phyloP scores from a whole-genome alignment of 257 asterid species.

The Ehretia macrophylla region DNA sequence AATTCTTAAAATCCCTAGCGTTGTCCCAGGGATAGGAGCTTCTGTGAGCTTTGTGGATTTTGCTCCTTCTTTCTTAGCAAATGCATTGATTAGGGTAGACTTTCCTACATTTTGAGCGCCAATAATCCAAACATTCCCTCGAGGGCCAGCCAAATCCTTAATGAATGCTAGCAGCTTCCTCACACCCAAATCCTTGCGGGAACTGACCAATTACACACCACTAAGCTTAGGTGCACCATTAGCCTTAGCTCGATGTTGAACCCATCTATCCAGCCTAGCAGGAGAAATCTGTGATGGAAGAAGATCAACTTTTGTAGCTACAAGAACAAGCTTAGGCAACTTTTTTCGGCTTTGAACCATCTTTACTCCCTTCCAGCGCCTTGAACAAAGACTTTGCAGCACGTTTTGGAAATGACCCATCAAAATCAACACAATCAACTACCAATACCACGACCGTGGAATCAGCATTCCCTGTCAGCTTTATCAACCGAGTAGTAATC shows the following conservation, averaged over 20 bases:
- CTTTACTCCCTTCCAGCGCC: slow-evolving; percentile 47
- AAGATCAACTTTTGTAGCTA: slow-evolving; percentile 94
- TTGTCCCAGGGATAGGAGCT: slow-evolving; percentile 93
- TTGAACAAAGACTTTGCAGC: slow-evolving; percentile 81
- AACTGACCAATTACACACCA: slow-evolving; percentile 84
- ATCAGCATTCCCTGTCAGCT: slow-evolving; percentile 78
- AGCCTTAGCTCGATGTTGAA: slow-evolving; percentile 80
- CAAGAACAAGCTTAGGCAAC: slow-evolving; percentile 89
- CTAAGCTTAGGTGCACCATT: slow-evolving; percentile 85
- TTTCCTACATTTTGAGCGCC: slow-evolving; percentile 98
- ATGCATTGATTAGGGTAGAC: slow-evolving; percentile 84
- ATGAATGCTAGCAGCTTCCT: slow-evolving; percentile 69
- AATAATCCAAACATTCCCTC: slow-evolving; percentile 95
- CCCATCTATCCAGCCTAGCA: slow-evolving; percentile 82
- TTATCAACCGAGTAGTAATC: slow-evolving; percentile 73
- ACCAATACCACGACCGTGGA: slow-evolving; percentile 87
- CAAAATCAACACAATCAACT: slow-evolving; percentile 91
- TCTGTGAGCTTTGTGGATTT: slow-evolving; percentile 80
- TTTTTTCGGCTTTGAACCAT: slow-evolving; percentile 47
- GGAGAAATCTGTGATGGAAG: slow-evolving; percentile 94
- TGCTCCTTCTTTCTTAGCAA: slow-evolving; percentile 73
- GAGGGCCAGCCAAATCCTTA: slow-evolving; percentile 82
- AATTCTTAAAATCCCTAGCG: slow-evolving; percentile 87
- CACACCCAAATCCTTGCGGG: slow-evolving; percentile 88
- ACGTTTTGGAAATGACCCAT: slow-evolving; percentile 89